Evolutionary conservation across 345 rosid species (phyloP).

Genomic region (Salix suchowensis): DNA sequence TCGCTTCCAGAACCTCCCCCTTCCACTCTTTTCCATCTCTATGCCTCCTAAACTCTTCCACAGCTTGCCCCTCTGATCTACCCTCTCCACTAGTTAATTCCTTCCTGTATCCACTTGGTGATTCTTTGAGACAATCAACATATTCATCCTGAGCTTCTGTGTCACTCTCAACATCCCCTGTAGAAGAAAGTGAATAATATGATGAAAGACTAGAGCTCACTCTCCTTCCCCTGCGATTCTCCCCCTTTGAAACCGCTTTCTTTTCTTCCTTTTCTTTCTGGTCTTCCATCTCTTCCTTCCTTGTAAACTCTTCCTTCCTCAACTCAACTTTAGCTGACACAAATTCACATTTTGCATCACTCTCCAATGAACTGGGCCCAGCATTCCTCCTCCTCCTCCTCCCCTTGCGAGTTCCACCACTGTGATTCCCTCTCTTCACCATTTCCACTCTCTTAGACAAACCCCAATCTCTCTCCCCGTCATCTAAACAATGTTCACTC

Average conservation of each 20-base stretch:
- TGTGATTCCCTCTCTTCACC: conserved; percentile 35
- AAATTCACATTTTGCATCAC: conserved; percentile 25
- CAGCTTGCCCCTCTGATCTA: conserved; percentile 21
- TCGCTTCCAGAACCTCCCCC: conserved; percentile 20
- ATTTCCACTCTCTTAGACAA: conserved; percentile 36
- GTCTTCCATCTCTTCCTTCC: conserved; percentile 29
- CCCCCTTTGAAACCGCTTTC: conserved; percentile 16
- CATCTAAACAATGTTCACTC: conserved; percentile 32
- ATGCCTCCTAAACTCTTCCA: conserved; percentile 17
- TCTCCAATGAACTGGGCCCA: conserved; percentile 25
- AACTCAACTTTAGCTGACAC: conserved; percentile 20
- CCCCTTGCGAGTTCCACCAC: conserved; percentile 24
- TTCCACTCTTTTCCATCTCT: conserved; percentile 5
- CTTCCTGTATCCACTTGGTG: conserved; percentile 20
- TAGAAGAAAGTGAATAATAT: conserved; percentile 65
- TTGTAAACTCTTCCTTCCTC: conserved; percentile 25
- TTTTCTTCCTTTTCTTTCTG: conserved; percentile 23
- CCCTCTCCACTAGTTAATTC: conserved; percentile 20
- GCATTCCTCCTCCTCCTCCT: conserved; percentile 34
- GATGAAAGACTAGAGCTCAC: conserved; percentile 67
- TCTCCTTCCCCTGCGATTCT: conserved; percentile 32
- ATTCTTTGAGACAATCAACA: conserved; percentile 25
- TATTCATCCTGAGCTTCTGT: conserved; percentile 40
- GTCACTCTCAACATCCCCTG: conserved; percentile 57
- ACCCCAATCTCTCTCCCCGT: conserved; percentile 27